These are phyloP conservation scores for Cladophialophora immunda DNA, from an alignment of 2,329 filamentous ascomycete genomes.

Conservation along the genomic window DNA sequence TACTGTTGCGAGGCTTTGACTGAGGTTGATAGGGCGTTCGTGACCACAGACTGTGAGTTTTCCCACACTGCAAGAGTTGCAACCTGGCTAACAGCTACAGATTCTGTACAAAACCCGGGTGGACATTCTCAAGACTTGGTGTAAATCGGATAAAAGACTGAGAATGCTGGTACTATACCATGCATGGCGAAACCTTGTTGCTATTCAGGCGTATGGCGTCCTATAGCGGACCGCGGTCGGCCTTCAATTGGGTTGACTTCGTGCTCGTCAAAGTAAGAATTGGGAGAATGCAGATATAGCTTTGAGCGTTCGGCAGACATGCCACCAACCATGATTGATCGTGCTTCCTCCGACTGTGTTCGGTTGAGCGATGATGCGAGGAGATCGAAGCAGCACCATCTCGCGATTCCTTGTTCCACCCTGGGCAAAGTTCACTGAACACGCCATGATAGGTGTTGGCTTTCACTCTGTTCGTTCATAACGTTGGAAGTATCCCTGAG, in stretches of 20 bases:
- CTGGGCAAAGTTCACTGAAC: no score
- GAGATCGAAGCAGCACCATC: no score
- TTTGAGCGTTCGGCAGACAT: neutral
- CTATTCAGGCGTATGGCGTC: neutral
- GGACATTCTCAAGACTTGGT: conserved; percentile 28
- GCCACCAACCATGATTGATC: neutral
- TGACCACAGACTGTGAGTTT: conserved; percentile 59
- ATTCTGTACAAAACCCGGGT: conserved; percentile 29
- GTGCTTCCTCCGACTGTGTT: no score
- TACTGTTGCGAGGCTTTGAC: conserved; percentile 61
- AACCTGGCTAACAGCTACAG: conserved; percentile 4
- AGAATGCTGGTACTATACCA: neutral
- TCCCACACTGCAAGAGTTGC: neutral
- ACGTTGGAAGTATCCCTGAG: no score
- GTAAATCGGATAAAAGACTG: neutral
- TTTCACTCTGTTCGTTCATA: no score
- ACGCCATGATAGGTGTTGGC: no score
- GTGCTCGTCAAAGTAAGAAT: neutral
- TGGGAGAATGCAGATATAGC: neutral
- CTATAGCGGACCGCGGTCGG: neutral
- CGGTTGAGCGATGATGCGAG: no score
- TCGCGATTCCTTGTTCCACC: no score
- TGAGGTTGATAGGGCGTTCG: conserved; percentile 63
- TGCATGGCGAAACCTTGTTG: neutral
- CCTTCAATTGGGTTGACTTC: neutral